Base-by-base conservation (phyloP, 805 yeast species). In the Saccharomycopsis capsularis region DNA sequence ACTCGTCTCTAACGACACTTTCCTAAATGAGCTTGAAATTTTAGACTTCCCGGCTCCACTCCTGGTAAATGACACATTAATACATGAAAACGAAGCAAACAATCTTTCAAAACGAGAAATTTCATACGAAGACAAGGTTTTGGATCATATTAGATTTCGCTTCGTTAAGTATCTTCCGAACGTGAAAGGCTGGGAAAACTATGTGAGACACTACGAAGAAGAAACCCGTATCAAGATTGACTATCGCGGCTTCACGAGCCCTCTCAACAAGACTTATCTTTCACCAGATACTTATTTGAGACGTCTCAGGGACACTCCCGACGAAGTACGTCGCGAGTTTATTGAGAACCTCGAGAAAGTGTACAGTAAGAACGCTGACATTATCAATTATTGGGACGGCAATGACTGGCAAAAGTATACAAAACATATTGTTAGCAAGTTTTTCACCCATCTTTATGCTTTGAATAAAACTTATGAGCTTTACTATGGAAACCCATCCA, bases 351-450 rank as follows among this genome's bases (percentile, higher is more conserved):
- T 79, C 22, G 71, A 63, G 29, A 18, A 41, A 0, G 54, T 59
- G 7, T 53, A 71, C 9, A 32, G 2, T 5, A n/a, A 24, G 21
- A 47, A 46, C 25, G 27, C 53, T 18, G 37, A 60, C 0, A 68
- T 66, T 2, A 67, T 65, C 21, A 63, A 69, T 47, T 75, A 78
- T 3, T 61, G 60, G 36, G 35, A 57, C 4, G 69, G 75, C 11
- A 78, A 75, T 0, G 62, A 81, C 57, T 81, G 87, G 86, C 79
- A 74, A 56, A 51, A 61, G n/a, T 63, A 72, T 2, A 71, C 81
- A 0, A 69, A 68, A 42, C 68, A 63, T 30, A 71, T 79, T n/a
- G 70, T 68, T 4, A 62, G 62, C 25, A 79, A 79, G 57, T 81
- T 81, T 59, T 65, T 77, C 1, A 82, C 84, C 9, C 61, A 71